These are phyloP conservation scores for Neonectria magnoliae DNA, from an alignment of 2,329 filamentous ascomycete species.

Conservation along the genomic window DNA sequence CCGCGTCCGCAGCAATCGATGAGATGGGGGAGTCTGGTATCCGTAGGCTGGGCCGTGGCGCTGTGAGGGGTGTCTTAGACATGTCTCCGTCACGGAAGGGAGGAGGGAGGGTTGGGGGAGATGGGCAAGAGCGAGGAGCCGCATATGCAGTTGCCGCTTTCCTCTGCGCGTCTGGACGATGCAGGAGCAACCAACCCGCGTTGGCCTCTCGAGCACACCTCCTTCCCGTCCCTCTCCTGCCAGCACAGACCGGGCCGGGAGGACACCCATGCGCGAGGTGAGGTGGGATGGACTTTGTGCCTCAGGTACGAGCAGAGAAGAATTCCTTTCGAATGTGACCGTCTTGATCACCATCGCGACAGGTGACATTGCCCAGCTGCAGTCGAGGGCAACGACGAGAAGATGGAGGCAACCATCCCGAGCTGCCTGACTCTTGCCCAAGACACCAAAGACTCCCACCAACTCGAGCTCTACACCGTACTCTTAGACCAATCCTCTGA, in stretches of 20 bases:
- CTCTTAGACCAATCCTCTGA: not conserved
- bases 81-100: not conserved
- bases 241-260: slow-evolving; percentile 29
- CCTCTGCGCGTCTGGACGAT: not conserved
- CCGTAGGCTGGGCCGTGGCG: not conserved
- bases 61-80: not conserved
- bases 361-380: not conserved
- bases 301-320: not conserved
- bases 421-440: not conserved
- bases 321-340: not conserved
- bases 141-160: slow-evolving; percentile 22
- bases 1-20: not conserved
- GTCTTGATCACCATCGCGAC: not conserved
- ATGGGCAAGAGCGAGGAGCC: slow-evolving; percentile 27
- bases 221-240: slow-evolving; percentile 5
- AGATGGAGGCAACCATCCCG: not conserved
- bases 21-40: not conserved
- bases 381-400: not conserved
- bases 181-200: slow-evolving; percentile 16
- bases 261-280: slow-evolving; percentile 11
- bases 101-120: slow-evolving; percentile 25
- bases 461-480: not conserved
- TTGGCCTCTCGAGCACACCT: slow-evolving; percentile 3
- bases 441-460: not conserved
- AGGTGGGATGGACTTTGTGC: slow-evolving; percentile 12